These are phyloP conservation scores for Blumeriella jaapii DNA, from an alignment of 2,329 filamentous ascomycete genomes.

Conservation along the genomic window DNA sequence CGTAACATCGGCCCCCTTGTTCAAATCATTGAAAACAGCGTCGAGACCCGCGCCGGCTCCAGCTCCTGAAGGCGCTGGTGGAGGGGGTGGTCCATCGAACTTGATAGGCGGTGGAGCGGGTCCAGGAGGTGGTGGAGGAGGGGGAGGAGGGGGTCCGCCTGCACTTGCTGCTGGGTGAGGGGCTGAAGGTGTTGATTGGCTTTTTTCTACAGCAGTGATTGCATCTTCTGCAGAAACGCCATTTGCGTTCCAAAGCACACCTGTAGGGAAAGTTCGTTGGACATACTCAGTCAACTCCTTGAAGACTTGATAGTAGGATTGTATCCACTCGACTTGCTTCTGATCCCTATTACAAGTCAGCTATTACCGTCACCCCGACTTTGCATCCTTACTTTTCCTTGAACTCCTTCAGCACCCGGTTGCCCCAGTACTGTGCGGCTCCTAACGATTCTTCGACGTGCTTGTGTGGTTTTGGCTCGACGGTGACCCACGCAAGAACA, in stretches of 20 bases:
- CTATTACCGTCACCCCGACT: not conserved
- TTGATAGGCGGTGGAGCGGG: conserved; percentile 39
- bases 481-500: conserved; percentile 80
- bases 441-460: conserved; percentile 75
- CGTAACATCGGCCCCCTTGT: conserved; percentile 81
- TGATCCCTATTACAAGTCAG: conserved; percentile 46
- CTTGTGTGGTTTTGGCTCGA: conserved; percentile 72
- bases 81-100: conserved; percentile 40
- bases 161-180: conserved; percentile 39
- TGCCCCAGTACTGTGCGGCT: conserved; percentile 86
- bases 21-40: conserved; percentile 85
- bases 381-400: conserved; percentile 55
- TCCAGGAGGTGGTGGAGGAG: conserved; percentile 59
- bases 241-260: conserved; percentile 76
- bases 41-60: conserved; percentile 51
- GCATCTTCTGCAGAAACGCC: conserved; percentile 62
- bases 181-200: conserved; percentile 29
- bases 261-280: conserved; percentile 68
- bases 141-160: conserved; percentile 49
- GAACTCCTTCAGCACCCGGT: conserved; percentile 81
- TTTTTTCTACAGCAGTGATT: conserved; percentile 46
- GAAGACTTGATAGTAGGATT: conserved; percentile 86
- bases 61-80: conserved; percentile 32
- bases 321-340: conserved; percentile 77
- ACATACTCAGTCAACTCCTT: conserved; percentile 73